These are phyloP conservation scores for Paecilomyces fulvus DNA, from an alignment of 2,329 filamentous ascomycete species.

Conservation along the genomic window DNA sequence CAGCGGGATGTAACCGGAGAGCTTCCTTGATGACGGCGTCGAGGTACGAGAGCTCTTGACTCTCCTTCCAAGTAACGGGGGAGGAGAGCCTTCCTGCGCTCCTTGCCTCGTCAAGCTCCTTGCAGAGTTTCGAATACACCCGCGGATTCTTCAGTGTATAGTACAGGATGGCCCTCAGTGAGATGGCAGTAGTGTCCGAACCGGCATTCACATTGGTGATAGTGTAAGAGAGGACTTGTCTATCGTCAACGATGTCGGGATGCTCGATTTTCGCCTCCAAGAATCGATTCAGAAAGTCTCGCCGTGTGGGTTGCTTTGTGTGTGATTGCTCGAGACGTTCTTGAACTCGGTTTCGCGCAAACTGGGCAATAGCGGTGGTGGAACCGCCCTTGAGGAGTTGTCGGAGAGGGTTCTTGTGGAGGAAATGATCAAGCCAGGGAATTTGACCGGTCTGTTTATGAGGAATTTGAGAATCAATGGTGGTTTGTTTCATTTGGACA, in stretches of 20 bases:
- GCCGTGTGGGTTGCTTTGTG: background rate
- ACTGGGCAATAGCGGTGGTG: constrained; percentile 14
- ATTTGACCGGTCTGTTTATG: constrained; percentile 21
- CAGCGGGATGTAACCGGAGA: constrained; percentile 16
- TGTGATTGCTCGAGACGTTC: constrained; percentile 9
- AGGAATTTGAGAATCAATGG: background rate
- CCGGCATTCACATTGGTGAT: constrained; percentile 24
- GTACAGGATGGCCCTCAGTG: constrained; percentile 24
- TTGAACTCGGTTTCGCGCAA: constrained; percentile 13
- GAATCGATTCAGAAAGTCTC: constrained; percentile 12
- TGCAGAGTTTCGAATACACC: constrained; percentile 31
- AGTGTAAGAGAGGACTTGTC: constrained; percentile 17
- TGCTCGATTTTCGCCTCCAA: constrained; percentile 2
- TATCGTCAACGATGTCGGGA: constrained; percentile 15
- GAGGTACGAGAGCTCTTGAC: constrained; percentile 20
- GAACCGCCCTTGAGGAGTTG: constrained; percentile 10
- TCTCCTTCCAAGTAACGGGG: constrained; percentile 16
- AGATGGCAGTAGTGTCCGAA: constrained; percentile 28
- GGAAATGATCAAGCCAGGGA: constrained; percentile 28
- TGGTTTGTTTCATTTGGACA: background rate
- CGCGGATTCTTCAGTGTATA: constrained; percentile 17
- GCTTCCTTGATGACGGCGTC: constrained; percentile 22
- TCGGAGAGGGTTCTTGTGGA: constrained; percentile 24
- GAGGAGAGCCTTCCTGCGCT: constrained; percentile 5
- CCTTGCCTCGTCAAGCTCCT: constrained; percentile 39